phyloP scores from a whole-genome alignment of 805 yeast species.

The Saturnispora diversa region DNA sequence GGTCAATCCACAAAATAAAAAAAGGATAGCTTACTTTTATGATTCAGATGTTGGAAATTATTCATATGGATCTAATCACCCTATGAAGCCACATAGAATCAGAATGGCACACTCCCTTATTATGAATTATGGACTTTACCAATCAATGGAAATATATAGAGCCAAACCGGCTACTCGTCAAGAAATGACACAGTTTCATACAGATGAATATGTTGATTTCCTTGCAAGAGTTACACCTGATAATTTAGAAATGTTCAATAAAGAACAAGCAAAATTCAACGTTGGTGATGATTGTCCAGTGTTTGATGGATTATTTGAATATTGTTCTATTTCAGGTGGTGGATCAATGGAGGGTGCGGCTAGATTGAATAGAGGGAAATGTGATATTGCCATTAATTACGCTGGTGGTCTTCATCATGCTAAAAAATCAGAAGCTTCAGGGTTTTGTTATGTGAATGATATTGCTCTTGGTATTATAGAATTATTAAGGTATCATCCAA shows the following conservation, averaged over 20 bases:
- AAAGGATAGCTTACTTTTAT: constrained; percentile 69
- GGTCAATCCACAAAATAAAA: constrained; percentile 47
- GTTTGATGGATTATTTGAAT: constrained; percentile 70
- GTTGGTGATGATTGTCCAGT: constrained; percentile 94
- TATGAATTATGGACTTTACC: constrained; percentile 94
- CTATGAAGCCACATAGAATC: constrained; percentile 98
- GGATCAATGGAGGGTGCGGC: constrained; percentile 89
- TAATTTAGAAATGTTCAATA: constrained; percentile 75
- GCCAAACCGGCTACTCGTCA: constrained; percentile 97
- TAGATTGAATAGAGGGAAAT: constrained; percentile 68
- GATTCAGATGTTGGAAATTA: constrained; percentile 95
- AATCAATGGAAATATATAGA: constrained; percentile 93
- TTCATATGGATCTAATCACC: constrained; percentile 97
- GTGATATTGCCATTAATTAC: constrained; percentile 89
- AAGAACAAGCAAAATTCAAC: constrained; percentile 85
- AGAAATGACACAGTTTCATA: constrained; percentile 97
- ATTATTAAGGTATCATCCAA: constrained; percentile 70
- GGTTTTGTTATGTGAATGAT: constrained; percentile 87
- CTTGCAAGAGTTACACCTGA: constrained; percentile 87
- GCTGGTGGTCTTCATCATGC: constrained; percentile 95
- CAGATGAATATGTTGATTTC: constrained; percentile 95
- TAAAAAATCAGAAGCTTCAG: constrained; percentile 81
- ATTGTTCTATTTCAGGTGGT: constrained; percentile 75
- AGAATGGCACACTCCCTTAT: constrained; percentile 97
- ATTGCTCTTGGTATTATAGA: constrained; percentile 80